Evolutionary conservation across 2,329 filamentous ascomycete genomes (phyloP).

Genomic region (Hawksworthiomyces lignivorus): DNA sequence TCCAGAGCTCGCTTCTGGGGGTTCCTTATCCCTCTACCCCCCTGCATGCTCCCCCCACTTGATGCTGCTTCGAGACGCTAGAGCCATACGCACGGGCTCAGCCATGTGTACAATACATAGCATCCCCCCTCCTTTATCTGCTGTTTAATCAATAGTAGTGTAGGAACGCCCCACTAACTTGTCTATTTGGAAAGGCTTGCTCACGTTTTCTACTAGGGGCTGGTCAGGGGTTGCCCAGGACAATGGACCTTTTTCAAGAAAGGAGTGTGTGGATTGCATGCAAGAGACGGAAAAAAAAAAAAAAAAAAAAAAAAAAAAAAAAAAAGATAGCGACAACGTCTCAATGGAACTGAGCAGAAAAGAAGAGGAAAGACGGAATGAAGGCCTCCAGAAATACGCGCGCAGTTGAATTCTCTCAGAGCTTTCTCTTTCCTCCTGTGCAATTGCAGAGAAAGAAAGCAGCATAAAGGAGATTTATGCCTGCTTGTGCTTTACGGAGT

Average conservation of each 20-base stretch:
- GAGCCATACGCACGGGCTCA: conserved; percentile 4
- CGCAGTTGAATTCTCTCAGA: no score
- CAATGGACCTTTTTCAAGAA: conserved; percentile 1
- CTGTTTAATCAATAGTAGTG: not conserved
- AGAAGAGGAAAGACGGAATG: not conserved
- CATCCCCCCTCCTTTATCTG: no score
- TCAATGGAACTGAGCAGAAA: not conserved
- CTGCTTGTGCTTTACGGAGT: no score
- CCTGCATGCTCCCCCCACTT: conserved; percentile 7
- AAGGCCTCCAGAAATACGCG: not conserved
- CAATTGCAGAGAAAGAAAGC: no score
- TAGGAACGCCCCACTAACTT: not conserved
- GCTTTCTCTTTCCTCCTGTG: not conserved
- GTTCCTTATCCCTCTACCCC: not conserved
- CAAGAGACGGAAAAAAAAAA: no score
- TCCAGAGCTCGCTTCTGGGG: no score
- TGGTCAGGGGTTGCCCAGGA: conserved; percentile 4
- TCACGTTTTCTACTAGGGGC: no score
- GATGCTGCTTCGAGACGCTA: conserved; percentile 2
- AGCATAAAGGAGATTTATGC: no score
- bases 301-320: not conserved
- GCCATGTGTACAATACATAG: conserved; percentile 8
- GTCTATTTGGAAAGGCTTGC: no score
- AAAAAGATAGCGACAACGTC: not conserved
- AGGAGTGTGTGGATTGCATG: no score